Percentiles rank a stretch among this genome's conserved stretches.
These are phyloP conservation scores for Lentithecium fluviatile DNA, from an alignment of 495 filamentous ascomycete species.

Conservation along the genomic window DNA sequence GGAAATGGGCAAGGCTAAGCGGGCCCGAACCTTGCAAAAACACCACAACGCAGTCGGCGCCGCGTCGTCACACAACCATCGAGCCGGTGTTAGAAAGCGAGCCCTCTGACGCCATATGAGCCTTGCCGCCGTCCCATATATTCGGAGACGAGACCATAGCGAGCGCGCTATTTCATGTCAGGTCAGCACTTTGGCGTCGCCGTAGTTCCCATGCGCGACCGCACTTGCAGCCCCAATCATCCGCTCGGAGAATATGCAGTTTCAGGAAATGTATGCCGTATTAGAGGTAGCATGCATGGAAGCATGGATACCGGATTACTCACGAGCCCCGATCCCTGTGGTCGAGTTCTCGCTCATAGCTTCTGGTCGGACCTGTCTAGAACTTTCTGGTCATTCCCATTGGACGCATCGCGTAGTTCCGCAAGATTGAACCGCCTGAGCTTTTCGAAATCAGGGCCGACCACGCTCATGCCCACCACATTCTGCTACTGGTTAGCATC, in stretches of 20 bases:
- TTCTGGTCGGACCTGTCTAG: not conserved
- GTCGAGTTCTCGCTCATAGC: not conserved
- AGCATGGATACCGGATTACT: not conserved
- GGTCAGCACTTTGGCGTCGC: constrained; percentile 9
- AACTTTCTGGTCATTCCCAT: constrained; percentile 31
- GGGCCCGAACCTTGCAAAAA: constrained; percentile 9
- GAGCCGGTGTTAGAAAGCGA: not conserved
- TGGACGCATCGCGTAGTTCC: constrained; percentile 58
- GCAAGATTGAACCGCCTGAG: constrained; percentile 71
- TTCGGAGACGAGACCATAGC: constrained; percentile 28
- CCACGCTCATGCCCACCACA: constrained; percentile 75
- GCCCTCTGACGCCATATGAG: constrained; percentile 10
- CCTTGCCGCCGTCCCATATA: constrained; percentile 4
- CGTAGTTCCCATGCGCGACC: constrained; percentile 3
- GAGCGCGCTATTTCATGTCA: constrained; percentile 16
- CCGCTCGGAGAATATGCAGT: constrained; percentile 15
- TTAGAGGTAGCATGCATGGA: no score
- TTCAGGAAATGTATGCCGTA: no score
- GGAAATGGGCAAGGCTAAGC: constrained; percentile 21
- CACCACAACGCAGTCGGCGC: constrained; percentile 14
- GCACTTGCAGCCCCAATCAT: constrained; percentile 3
- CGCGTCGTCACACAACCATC: constrained; percentile 22
- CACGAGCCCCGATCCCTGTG: not conserved
- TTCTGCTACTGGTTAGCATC: constrained; percentile 53
- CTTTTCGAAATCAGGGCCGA: constrained; percentile 65